Evolutionary conservation across 208 protist genomes (phyloP).

Genomic region (Trichomonas vaginalis): DNA sequence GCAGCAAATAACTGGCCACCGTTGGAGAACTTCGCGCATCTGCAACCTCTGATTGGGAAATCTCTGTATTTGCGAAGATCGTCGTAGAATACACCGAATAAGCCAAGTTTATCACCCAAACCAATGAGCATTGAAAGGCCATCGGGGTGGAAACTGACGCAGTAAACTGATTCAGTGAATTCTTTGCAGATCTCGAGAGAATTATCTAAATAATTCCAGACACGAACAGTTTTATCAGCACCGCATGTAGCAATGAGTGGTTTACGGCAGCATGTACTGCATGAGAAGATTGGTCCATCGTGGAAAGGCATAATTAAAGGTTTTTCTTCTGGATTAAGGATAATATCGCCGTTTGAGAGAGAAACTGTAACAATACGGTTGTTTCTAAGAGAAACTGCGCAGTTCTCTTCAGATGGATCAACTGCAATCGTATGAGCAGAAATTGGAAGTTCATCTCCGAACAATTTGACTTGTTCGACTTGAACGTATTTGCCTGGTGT

Average conservation of each 20-base stretch:
- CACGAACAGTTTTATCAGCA: constrained; percentile 50
- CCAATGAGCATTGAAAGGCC: constrained; percentile 74
- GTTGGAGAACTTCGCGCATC: constrained; percentile 66
- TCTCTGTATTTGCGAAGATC: constrained; percentile 72
- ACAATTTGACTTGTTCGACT: neutral
- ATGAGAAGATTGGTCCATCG: neutral
- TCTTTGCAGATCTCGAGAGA: constrained; percentile 64
- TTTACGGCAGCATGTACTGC: constrained; percentile 46
- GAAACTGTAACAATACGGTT: neutral
- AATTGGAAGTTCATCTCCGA: neutral
- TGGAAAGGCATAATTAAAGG: constrained; percentile 13
- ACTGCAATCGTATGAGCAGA: neutral
- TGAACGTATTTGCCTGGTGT: neutral
- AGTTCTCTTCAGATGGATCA: constrained; percentile 7
- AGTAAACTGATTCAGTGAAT: constrained; percentile 68
- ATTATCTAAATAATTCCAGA: constrained; percentile 83
- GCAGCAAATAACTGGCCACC: constrained; percentile 83
- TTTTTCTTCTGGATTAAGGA: neutral
- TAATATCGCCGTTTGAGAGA: neutral
- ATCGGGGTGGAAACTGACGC: constrained; percentile 73
- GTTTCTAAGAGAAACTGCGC: neutral
- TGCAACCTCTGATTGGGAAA: constrained; percentile 67
- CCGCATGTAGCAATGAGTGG: constrained; percentile 72
- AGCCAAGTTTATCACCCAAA: constrained; percentile 69
- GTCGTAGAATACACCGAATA: constrained; percentile 82